These are phyloP conservation scores for Bipolaris bicolor DNA, from an alignment of 2,329 filamentous ascomycete species.

Conservation along the genomic window DNA sequence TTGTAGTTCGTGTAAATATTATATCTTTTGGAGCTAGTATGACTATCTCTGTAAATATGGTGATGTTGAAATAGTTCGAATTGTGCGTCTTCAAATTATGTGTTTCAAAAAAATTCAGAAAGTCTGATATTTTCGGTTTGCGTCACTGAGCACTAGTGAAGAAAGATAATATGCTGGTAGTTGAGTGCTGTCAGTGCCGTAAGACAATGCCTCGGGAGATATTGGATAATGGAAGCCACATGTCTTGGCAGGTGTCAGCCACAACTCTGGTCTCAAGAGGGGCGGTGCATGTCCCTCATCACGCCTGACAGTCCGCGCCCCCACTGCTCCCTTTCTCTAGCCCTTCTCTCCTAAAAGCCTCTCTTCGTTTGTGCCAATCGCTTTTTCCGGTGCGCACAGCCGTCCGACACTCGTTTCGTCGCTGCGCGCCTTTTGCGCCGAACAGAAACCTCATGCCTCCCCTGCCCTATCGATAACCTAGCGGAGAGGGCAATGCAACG, in stretches of 20 bases:
- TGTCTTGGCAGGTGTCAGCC: conserved; percentile 5
- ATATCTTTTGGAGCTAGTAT: background rate
- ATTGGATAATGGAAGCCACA: background rate
- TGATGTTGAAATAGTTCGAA: background rate
- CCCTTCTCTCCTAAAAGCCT: background rate
- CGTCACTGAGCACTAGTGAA: background rate
- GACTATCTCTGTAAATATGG: background rate
- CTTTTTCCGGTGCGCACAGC: background rate
- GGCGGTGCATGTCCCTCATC: conserved; percentile 1
- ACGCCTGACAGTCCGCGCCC: conserved; percentile 5
- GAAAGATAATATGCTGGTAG: background rate
- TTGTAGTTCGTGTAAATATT: background rate
- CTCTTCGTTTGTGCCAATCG: conserved; percentile 4
- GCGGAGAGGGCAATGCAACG: conserved; percentile 49
- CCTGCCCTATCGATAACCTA: conserved; percentile 26
- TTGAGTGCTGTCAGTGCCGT: background rate
- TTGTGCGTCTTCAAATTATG: background rate
- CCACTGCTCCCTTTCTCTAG: conserved; percentile 1
- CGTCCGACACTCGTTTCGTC: background rate
- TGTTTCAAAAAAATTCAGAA: background rate
- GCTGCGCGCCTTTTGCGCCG: conserved; percentile 26
- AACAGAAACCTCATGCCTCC: conserved; percentile 24
- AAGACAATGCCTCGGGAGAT: background rate
- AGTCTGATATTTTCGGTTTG: background rate
- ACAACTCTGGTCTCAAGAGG: background rate